Base-by-base conservation (phyloP, 345 rosid species). In the Salix arbutifolia region DNA sequence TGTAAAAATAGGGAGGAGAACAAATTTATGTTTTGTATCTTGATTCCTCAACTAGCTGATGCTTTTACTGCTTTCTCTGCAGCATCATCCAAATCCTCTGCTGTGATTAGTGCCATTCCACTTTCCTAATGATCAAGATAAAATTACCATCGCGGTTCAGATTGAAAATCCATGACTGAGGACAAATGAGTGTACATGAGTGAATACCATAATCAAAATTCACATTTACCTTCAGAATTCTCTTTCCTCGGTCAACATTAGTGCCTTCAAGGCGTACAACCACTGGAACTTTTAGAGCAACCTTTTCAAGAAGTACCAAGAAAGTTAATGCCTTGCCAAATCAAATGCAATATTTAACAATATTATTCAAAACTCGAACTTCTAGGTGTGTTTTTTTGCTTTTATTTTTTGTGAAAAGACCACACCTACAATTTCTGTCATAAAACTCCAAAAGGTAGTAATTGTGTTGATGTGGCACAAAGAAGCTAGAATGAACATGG, bases 51-150 rank as follows among this genome's bases (percentile, higher is more conserved):
- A 42, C 38, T 70, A 33, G 69, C 37, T 35, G 61, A 11, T 37
- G 84, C 81, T 86, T 91, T 90, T 35, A 94, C 98, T 12, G 97
- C 98, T 87, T 94, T 96, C 77, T 96, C 97, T 0, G 99, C 99
- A 18, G 99, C 99, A 82, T 94, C 98, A 70, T 96, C 99, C 82
- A 96, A 85, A 84, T 94, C 97, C 78, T 94, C 98, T 8, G 99
- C 99, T 0, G 98, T 92, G 68, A 96, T 84, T 66, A 96, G 88
- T 8, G 88, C 61, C 97, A 96, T 90, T 74, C 93, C 97, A 83
- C 98, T 96, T 78, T 96, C 99, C 99, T 91, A 56, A 56, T 56
- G 62, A 23, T 3, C 62, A 65, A 65, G 7, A 65, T 65, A 31
- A 19, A 65, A 31, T 26, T 30, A 17, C 68, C 21, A 2, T 17